phyloP scores from a whole-genome alignment of 441 rosid species.

The Eutrema salsugineum region DNA sequence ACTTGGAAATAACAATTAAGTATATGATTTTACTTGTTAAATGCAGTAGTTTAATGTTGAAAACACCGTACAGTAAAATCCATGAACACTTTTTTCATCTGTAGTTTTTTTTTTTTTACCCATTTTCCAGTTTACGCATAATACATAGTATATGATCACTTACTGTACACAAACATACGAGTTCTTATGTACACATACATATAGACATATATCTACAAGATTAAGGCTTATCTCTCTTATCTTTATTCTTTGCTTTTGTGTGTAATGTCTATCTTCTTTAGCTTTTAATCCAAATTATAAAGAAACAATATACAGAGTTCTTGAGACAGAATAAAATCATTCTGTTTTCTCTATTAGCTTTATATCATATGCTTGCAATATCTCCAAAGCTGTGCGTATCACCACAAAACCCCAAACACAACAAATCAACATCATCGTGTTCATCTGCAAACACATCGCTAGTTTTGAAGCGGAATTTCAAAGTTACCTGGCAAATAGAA shows the following conservation, averaged over 20 bases:
- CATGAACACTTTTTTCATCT: too few species aligned
- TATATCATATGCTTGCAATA: conserved; percentile 75
- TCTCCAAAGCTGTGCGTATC: conserved; percentile 70
- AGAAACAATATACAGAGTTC: too few species aligned
- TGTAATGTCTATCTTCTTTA: too few species aligned
- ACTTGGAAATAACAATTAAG: too few species aligned
- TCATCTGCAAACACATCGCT: conserved; percentile 2
- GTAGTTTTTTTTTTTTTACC: too few species aligned
- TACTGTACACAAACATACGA: not conserved
- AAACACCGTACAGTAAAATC: too few species aligned
- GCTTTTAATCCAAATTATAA: too few species aligned
- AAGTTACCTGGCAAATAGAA: conserved; percentile 75
- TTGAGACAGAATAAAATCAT: conserved; percentile 10
- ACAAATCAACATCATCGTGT: not conserved
- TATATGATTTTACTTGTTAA: too few species aligned
- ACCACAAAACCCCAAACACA: conserved; percentile 23
- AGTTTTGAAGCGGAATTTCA: not conserved
- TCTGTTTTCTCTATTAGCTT: conserved; percentile 63
- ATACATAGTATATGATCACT: not conserved
- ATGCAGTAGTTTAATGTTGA: too few species aligned
- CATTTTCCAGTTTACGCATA: too few species aligned
- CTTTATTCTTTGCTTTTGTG: too few species aligned
- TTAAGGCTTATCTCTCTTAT: not conserved
- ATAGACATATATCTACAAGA: not conserved
- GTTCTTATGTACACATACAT: conserved; percentile 12